phyloP scores from a whole-genome alignment of 768 basidiomycete species.

The Hebeloma cylindrosporum region DNA sequence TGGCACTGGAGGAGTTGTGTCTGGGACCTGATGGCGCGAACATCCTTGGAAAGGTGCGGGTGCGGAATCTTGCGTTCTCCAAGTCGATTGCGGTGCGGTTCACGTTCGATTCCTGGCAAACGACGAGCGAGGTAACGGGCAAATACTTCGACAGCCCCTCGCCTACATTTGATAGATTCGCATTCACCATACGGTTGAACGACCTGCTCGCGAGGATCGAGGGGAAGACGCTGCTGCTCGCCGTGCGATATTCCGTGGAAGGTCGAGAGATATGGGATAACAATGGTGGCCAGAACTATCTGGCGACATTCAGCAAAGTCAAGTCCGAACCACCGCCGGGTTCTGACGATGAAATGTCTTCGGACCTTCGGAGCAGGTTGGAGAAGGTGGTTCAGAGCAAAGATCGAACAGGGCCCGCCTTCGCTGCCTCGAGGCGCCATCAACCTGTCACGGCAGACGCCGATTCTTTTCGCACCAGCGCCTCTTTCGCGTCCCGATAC shows the following conservation, averaged over 20 bases:
- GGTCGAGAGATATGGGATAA: constrained; percentile 93
- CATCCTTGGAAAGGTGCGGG: constrained; percentile 73
- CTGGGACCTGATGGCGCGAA: constrained; percentile 51
- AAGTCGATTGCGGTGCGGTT: constrained; percentile 90
- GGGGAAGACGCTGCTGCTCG: constrained; percentile 80
- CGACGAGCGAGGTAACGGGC: constrained; percentile 89
- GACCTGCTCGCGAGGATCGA: constrained; percentile 78
- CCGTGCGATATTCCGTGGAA: constrained; percentile 67
- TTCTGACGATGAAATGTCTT: constrained; percentile 37
- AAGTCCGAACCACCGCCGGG: too few species aligned
- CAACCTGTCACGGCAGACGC: constrained; percentile 17
- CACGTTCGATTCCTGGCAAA: constrained; percentile 95
- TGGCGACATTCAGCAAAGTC: constrained; percentile 59
- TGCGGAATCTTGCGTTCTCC: constrained; percentile 83
- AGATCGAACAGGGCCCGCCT: constrained; percentile 24
- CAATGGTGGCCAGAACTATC: constrained; percentile 77
- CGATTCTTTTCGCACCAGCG: constrained; percentile 35
- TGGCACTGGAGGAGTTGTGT: constrained; percentile 55
- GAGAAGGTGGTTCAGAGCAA: constrained; percentile 56
- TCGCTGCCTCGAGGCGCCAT: constrained; percentile 4
- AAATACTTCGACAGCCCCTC: constrained; percentile 46
- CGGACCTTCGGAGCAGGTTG: constrained; percentile 59
- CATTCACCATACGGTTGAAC: constrained; percentile 72
- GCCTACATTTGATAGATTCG: constrained; percentile 65
- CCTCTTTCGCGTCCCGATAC: constrained; percentile 54